Conservation (phyloP, 371 early-diverging fungal species). For the Dichotomocladium elegans region DNA sequence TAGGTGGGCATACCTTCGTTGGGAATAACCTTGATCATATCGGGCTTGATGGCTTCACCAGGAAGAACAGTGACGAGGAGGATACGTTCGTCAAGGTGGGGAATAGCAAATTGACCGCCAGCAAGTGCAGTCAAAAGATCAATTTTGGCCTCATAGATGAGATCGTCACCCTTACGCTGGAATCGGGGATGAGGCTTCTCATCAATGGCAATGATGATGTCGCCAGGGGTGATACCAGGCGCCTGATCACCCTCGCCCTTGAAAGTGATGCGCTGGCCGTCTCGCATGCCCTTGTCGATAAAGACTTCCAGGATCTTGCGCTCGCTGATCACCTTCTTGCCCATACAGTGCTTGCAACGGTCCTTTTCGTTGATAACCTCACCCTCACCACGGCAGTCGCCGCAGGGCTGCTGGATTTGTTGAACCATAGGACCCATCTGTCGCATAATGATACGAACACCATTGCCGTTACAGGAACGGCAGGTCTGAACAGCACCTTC, state of each 20-base stretch:
- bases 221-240: constrained; percentile 71
- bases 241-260: constrained; percentile 89
- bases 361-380: constrained; percentile 84
- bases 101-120: constrained; percentile 85
- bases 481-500: constrained; percentile 73
- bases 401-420: constrained; percentile 94
- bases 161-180: constrained; percentile 86
- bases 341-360: constrained; percentile 85
- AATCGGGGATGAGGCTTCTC: constrained; percentile 87
- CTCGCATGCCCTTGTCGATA: constrained; percentile 94
- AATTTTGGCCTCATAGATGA: constrained; percentile 79
- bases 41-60: constrained; percentile 82
- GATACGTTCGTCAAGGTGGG: constrained; percentile 87
- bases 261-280: constrained; percentile 92
- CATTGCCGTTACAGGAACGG: constrained; percentile 78
- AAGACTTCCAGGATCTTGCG: constrained; percentile 85
- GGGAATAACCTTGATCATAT: constrained; percentile 65
- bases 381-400: constrained; percentile 84
- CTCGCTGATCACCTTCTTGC: constrained; percentile 71
- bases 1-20: constrained; percentile 94
- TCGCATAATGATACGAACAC: constrained; percentile 79
- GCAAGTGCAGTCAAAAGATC: constrained; percentile 91
- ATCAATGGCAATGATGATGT: constrained; percentile 87
- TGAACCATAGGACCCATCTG: constrained; percentile 98
- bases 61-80: constrained; percentile 83